Evolutionary conservation across 352 stramenopile genomes (phyloP), one percentile per base, ranked within the genome.

Genomic region (Pseudoperonospora humuli): DNA sequence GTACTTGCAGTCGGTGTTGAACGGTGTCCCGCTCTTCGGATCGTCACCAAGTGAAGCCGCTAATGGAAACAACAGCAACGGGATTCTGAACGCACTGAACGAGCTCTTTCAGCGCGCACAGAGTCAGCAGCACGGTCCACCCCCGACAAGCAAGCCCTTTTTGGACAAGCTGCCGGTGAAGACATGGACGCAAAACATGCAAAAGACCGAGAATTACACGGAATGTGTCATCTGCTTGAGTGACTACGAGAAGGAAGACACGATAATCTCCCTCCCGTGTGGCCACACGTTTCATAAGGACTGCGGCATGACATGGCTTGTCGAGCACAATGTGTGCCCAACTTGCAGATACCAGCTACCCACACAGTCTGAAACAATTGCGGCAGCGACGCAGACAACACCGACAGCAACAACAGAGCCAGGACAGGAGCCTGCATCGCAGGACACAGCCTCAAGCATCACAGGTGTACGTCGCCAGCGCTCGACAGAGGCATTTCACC

Each of bases 271-370:
- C n/a, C 61, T 91, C 4, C 79, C 79, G 0, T 91, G 79, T 35
- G 69, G 70, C 11, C 79, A 91, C 50, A 67, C 62, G 17, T 88
- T 91, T 50, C 79, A 91, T 67, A 76, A 81, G 52, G 65, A 84
- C 25, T 91, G 79, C 41, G 72, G 67, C 21, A 67, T 84, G 61
- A 74, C 62, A 20, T 91, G 79, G 79, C 79, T 91, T 2, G 24
- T 68, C 4, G 68, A 86, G 29, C 74, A 91, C 70, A 88, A 87
- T 23, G 65, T 86, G 3, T 91, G 79, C 36, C 79, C 79, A 9
- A 88, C 75, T 0, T 91, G 79, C 50, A 68, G 79, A 29, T 72
- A 74, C 32, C 43, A 84, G 15, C 45, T 91, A 20, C 79, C 79
- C 2, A 81, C 59, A 7, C 45, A 80, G 43, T 23, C 24, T 29